Percentiles rank a stretch among this genome's conserved stretches.
phyloP scores from a whole-genome alignment of 768 basidiomycete genomes.

The Boletus subparvulus region DNA sequence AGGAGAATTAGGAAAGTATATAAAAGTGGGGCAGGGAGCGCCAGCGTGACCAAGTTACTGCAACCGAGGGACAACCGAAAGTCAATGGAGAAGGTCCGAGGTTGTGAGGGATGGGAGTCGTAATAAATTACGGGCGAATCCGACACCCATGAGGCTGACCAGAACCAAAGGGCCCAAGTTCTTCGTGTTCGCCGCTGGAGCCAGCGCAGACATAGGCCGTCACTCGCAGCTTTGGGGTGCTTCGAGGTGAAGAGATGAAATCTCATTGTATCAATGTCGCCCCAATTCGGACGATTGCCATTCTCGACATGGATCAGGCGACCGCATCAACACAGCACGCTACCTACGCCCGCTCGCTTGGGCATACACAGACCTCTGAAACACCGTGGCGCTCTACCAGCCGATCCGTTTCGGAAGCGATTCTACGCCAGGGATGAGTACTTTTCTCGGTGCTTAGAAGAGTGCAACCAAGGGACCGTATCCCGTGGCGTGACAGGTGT shows the following conservation, averaged over 20 bases:
- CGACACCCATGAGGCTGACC: conserved; percentile 24
- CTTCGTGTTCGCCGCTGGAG: conserved; percentile 4
- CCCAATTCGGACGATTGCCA: not conserved
- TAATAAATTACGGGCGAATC: conserved; percentile 12
- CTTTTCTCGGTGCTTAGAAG: not conserved
- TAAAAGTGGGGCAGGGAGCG: not conserved
- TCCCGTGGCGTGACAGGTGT: too few species aligned
- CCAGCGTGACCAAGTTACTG: conserved; percentile 11
- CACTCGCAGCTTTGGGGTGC: not conserved
- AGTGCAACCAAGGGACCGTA: too few species aligned
- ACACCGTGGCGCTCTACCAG: not conserved
- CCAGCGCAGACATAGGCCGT: not conserved
- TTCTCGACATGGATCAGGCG: not conserved
- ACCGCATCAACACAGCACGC: not conserved
- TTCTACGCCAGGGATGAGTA: not conserved
- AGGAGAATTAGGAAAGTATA: not conserved
- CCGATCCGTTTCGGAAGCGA: conserved; percentile 3
- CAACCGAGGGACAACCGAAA: conserved; percentile 15
- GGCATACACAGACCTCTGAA: not conserved
- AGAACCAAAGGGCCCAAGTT: not conserved
- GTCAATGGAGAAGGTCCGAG: not conserved
- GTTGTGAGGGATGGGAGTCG: not conserved
- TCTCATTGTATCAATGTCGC: not conserved
- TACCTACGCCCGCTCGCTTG: not conserved
- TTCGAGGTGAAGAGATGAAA: not conserved